phyloP scores from a whole-genome alignment of 176 grass and related monocot genomes.

The Tillandsia leiboldiana region DNA sequence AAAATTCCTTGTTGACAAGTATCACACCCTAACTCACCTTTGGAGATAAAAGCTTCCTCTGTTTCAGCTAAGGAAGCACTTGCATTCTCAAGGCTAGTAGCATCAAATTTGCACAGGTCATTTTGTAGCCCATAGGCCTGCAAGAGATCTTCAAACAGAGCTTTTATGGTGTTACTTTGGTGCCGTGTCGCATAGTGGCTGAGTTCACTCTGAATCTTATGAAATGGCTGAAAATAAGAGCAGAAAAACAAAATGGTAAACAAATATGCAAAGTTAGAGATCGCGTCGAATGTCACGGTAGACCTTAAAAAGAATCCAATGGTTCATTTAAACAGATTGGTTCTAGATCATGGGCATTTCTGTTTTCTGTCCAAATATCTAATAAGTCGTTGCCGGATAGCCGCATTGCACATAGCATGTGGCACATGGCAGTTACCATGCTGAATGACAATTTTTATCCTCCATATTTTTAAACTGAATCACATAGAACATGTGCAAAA shows the following conservation, averaged over 20 bases:
- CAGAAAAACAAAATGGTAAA: constrained; percentile 1
- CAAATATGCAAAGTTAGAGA: constrained; percentile 1
- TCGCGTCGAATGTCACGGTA: no score
- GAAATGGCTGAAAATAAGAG: constrained; percentile 43
- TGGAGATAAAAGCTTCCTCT: neutral
- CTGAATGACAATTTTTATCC: no score
- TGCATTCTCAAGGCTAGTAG: constrained; percentile 15
- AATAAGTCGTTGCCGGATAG: no score
- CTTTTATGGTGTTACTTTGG: constrained; percentile 19
- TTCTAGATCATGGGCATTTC: no score
- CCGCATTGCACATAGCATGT: no score
- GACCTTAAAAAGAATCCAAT: no score
- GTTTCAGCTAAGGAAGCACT: constrained; percentile 6
- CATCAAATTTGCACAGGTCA: constrained; percentile 37
- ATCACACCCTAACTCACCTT: neutral
- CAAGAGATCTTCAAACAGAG: constrained; percentile 48
- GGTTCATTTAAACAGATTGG: no score
- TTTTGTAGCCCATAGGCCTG: constrained; percentile 34
- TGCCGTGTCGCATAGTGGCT: constrained; percentile 55
- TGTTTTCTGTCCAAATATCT: no score
- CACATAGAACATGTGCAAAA: no score
- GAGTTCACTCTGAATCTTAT: constrained; percentile 52
- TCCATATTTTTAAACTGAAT: no score
- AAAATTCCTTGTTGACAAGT: neutral
- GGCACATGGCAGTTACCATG: no score